Conservation (phyloP, 768 basidiomycete species). For the Russula griseocarnosa region DNA sequence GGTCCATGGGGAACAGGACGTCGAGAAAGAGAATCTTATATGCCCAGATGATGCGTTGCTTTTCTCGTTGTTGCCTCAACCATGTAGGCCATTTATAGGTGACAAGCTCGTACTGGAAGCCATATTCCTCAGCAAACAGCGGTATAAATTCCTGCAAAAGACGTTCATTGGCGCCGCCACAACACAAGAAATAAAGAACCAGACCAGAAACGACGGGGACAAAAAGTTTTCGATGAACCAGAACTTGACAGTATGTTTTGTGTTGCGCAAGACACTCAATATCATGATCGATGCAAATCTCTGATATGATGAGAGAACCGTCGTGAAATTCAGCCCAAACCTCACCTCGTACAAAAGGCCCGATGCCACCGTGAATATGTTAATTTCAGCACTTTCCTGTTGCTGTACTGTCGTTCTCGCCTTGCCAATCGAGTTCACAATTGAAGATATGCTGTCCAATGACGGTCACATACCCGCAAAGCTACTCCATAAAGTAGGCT, state of each 20-base stretch:
- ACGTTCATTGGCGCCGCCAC: constrained; percentile 4
- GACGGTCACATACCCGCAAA: constrained; percentile 13
- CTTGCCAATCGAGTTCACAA: constrained; percentile 27
- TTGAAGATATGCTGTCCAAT: constrained; percentile 31
- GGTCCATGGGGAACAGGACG: constrained; percentile 97
- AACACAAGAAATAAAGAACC: constrained; percentile 27
- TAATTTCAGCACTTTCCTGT: constrained; percentile 78
- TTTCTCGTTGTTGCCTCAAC: constrained; percentile 95
- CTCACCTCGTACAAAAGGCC: constrained; percentile 90
- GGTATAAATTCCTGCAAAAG: constrained; percentile 82
- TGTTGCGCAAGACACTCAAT: constrained; percentile 90
- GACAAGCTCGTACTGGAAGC: constrained; percentile 94
- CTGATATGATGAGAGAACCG: constrained; percentile 39
- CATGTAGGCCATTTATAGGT: constrained; percentile 99
- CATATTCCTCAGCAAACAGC: constrained; percentile 84
- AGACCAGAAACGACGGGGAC: constrained; percentile 90
- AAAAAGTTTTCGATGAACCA: constrained; percentile 99
- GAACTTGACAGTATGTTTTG: constrained; percentile 93
- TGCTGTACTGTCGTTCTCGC: constrained; percentile 28
- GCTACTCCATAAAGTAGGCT: constrained; percentile 22
- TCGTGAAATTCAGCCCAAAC: not conserved
- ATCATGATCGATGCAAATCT: constrained; percentile 99
- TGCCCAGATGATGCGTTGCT: constrained; percentile 98
- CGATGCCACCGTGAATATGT: constrained; percentile 98
- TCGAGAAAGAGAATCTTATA: constrained; percentile 99